Evolutionary conservation across 345 rosid genomes (phyloP), one percentile per base, ranked within the genome.

Genomic region (Nephelium lappaceum): DNA sequence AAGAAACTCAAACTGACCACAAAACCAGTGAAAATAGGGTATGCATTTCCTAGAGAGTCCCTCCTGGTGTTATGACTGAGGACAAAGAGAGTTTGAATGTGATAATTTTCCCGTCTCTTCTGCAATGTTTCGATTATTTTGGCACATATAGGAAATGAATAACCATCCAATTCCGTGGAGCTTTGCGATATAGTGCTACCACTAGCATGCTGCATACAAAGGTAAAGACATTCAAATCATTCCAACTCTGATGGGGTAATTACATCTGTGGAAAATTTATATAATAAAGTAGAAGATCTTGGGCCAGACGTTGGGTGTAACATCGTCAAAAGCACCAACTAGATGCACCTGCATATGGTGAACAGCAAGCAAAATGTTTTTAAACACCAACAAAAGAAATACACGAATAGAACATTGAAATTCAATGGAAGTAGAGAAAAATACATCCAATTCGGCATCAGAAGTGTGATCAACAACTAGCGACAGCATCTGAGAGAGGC

Each of bases 281-380:
- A 80, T 6, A 73, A 84, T 8, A 78, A 71, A 68, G 23, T 43
- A 79, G 61, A 60, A 64, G 69, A 66, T 80, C 67, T 63, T 61
- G 69, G 77, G 76, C 66, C 93, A 67, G n/a, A 95, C 98, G 41
- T 89, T 82, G 61, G 81, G 64, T 55, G 86, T 69, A 70, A 85
- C 85, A 74, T 93, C 99, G 80, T 92, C 91, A 83, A 89, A 93
- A 68, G 91, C 97, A 78, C 98, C 99, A 85, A 95, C 70, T 39
- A 95, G 51, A 82, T 95, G 96, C 80, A 92, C 97, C 99, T 95
- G 93, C 85, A 87, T 60, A 80, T 57, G 57, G 71, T 58, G 41
- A 76, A 66, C 6, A 49, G 65, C 58, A 53, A 19, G 6, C 19
- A 53, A 53, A 53, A 53, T 41, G 27, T 24, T 25, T 51, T 27